Base-by-base conservation (phyloP, 768 basidiomycete species). In the Gautieria morchelliformis region DNA sequence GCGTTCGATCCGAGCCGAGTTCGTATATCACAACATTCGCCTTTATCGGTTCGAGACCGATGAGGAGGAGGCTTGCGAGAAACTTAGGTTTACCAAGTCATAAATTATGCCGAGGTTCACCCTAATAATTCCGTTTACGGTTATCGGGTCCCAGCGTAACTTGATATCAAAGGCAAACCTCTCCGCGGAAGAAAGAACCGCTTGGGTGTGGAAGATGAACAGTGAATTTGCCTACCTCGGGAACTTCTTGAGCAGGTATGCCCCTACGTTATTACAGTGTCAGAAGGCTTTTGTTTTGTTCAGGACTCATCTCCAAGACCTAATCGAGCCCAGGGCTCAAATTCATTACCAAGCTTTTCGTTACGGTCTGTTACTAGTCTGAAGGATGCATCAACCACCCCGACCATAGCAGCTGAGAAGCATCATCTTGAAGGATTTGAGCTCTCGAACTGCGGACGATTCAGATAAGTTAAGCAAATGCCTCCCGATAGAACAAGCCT, bases 331-430 rank as follows among this genome's bases (percentile, higher is more conserved):
- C 56, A 97, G 94, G 10, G 93, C 96, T 14, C 90, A 94, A 72
- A 95, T 95, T 70, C 95, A 99, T 74, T 99, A 98, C 70, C 96
- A 99, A 76, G 93, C 94, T 9, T 99, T 99, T 92, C 85, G 95
- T 62, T 95, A 91, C 63, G 97, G 96, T 76, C 95, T 98, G 75
- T 74, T 98, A 63, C 78, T 97, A 48, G 95, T 94, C 81, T 98
- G 65, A 98, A 98, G 78, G 95, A 98, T 58, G 72, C 73, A 27
- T 75, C 75, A 33, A 51, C 50, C 50, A 19, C 4, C 50, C 6
- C 22, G 55, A 35, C 55, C 55, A 22, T 11, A n/a, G 17, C 5
- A 2, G 27, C 27, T 22, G 7, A n/a, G n/a, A n/a, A 41, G 15
- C 30, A 45, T 30, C 35, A 10, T n/a, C 52, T 37, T 35, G 22